phyloP scores from a whole-genome alignment of 2,329 filamentous ascomycete genomes.

The Rosellinia necatrix region DNA sequence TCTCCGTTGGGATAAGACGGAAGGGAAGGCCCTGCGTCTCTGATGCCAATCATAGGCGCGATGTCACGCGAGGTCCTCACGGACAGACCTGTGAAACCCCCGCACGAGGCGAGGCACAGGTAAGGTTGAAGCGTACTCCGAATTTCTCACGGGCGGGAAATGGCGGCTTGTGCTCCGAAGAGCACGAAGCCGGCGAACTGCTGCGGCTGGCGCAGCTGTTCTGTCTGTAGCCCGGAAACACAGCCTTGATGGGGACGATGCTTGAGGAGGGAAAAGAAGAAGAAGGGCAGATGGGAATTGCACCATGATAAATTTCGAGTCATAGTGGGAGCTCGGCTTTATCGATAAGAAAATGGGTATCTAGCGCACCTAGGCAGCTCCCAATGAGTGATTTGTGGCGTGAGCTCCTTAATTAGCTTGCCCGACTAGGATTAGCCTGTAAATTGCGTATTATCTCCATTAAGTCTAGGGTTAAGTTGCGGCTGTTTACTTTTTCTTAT shows the following conservation, averaged over 20 bases:
- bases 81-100: conserved; percentile 65
- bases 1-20: conserved; percentile 43
- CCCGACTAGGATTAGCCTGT: not conserved
- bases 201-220: conserved; percentile 51
- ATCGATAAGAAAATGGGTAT: conserved; percentile 33
- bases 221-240: conserved; percentile 93
- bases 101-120: conserved; percentile 50
- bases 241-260: conserved; percentile 88
- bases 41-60: conserved; percentile 86
- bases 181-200: conserved; percentile 40
- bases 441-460: not conserved
- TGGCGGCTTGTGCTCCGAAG: conserved; percentile 22
- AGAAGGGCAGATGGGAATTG: conserved; percentile 25
- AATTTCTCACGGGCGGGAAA: conserved; percentile 90
- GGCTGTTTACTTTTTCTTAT: conserved; percentile 3
- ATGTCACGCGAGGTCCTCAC: conserved; percentile 83
- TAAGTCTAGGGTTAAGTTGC: not conserved
- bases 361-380: not conserved
- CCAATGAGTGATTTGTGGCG: conserved; percentile 7
- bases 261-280: conserved; percentile 57
- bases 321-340: conserved; percentile 27
- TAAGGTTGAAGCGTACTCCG: conserved; percentile 87
- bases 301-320: conserved; percentile 29
- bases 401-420: conserved; percentile 7
- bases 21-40: conserved; percentile 72